Base-by-base conservation (phyloP, 2,329 filamentous ascomycete species). In the Fusarium chaquense region DNA sequence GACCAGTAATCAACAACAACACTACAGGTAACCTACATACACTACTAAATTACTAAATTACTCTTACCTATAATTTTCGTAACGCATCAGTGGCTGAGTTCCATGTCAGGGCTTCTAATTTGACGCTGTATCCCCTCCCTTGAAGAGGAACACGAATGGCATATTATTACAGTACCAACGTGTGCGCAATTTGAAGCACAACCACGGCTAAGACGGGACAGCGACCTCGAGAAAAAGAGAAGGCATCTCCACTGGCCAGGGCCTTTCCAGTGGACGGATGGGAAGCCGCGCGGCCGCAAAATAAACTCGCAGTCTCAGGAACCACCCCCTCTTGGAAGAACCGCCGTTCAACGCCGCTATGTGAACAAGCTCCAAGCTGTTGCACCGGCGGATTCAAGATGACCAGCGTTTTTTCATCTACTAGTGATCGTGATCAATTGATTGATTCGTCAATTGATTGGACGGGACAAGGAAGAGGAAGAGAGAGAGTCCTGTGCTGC, bases 291-390 rank as follows among this genome's bases (percentile, higher is more conserved):
- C 67, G 67, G 62, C 67, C 66, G 47, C 67, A 69, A 57, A 70
- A 69, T 69, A 70, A 62, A 70, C 67, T 69, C 62, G 40, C 65
- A 66, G 66, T 66, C 65, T 69, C 61, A 69, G 65, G 61, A 49
- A 58, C 52, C 51, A 47, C 44, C 53, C 62, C 61, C 60, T 35
- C 58, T 59, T 33, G 45, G 44, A 22, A 41, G 33, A 45, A 46
- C 28, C 38, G 43, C 54, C 61, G 62, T 53, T 51, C 59, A 50
- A 24, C 41, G 22, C 53, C 45, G 53, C 51, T 47, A 32, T 52
- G 51, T 47, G 47, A 53, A 49, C 45, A 51, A 51, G 28, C 43
- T 44, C 52, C 52, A 64, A 45, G 30, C 52, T 58, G 58, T 53
- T 58, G 58, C 52, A 62, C 57, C 28, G 41, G 65, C 47, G 50